These are phyloP conservation scores for Xylariomycetidae sp. DNA, from an alignment of 2,329 filamentous ascomycete species.

Conservation along the genomic window DNA sequence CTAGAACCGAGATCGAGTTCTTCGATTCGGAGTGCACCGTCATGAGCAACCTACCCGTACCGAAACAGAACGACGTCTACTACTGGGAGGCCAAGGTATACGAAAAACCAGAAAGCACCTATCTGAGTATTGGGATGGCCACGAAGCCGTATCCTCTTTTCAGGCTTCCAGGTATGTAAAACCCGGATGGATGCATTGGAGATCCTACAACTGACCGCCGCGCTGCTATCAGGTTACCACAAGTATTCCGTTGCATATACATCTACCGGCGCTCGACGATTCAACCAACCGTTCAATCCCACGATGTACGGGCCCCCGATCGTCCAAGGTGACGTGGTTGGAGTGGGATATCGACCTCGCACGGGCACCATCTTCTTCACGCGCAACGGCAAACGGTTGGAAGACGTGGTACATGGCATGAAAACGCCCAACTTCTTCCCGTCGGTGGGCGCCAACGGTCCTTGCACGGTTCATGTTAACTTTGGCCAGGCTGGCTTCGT, in stretches of 20 bases:
- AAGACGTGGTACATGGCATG: constrained; percentile 87
- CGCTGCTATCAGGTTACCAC: constrained; percentile 62
- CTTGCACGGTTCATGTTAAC: constrained; percentile 89
- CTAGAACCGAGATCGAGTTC: constrained; percentile 94
- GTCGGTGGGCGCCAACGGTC: constrained; percentile 91
- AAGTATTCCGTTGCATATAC: constrained; percentile 89
- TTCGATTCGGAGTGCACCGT: constrained; percentile 98
- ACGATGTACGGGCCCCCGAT: constrained; percentile 77
- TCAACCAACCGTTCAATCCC: constrained; percentile 84
- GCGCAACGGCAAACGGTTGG: constrained; percentile 93
- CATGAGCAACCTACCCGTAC: constrained; percentile 91
- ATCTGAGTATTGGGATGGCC: constrained; percentile 86
- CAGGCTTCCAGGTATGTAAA: constrained; percentile 72
- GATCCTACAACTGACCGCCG: not conserved
- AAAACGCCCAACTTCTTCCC: constrained; percentile 98
- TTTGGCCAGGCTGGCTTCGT: constrained; percentile 97
- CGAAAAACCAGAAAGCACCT: constrained; percentile 85
- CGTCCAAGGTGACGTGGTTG: constrained; percentile 91
- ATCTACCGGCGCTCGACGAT: constrained; percentile 78
- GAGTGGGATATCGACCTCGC: constrained; percentile 88
- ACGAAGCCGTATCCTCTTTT: constrained; percentile 98
- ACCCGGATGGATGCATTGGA: not conserved
- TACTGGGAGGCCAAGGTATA: constrained; percentile 99
- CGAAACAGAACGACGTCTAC: constrained; percentile 98
- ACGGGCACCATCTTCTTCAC: constrained; percentile 97